Percentiles rank a stretch among this genome's conserved stretches.
These are phyloP conservation scores for Trichosporon sp. DNA, from an alignment of 1,284 basidiomycete genomes.

Conservation along the genomic window DNA sequence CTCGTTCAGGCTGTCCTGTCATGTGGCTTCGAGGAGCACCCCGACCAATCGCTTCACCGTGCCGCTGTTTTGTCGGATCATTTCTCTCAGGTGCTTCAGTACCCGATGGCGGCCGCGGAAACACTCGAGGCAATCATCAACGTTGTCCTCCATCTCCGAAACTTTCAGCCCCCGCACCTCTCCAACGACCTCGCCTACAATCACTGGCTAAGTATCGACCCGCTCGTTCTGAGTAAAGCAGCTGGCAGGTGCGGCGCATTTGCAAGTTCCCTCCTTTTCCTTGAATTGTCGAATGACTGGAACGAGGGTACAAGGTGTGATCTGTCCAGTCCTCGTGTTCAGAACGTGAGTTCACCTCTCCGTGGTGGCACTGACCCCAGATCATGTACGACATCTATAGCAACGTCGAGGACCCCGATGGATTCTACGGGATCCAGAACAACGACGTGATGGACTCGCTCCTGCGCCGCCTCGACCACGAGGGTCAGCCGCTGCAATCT, in stretches of 20 bases:
- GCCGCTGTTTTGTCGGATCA: conserved; percentile 63
- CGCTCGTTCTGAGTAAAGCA: conserved; percentile 68
- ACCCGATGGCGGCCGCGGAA: conserved; percentile 29
- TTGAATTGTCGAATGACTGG: conserved; percentile 74
- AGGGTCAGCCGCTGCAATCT: conserved; percentile 86
- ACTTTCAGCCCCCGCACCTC: conserved; percentile 61
- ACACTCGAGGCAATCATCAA: conserved; percentile 66
- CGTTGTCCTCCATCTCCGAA: conserved; percentile 77
- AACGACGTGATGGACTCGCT: conserved; percentile 78
- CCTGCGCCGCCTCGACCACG: conserved; percentile 83
- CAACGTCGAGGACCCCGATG: conserved; percentile 94
- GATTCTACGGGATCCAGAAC: conserved; percentile 87
- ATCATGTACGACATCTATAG: conserved; percentile 89
- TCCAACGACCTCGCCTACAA: conserved; percentile 68
- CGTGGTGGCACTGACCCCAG: conserved; percentile 37
- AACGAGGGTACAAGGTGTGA: conserved; percentile 37
- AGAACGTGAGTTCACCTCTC: conserved; percentile 38
- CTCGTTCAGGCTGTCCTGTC: conserved; percentile 72
- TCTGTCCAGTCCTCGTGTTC: conserved; percentile 31
- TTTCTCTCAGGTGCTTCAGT: conserved; percentile 60
- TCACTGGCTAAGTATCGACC: conserved; percentile 81
- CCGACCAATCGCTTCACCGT: conserved; percentile 10
- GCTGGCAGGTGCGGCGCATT: conserved; percentile 79
- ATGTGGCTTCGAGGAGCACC: conserved; percentile 32
- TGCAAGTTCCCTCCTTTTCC: conserved; percentile 83